These are phyloP conservation scores for Solanum lycopersicoides DNA, from an alignment of 257 asterid genomes.

Conservation along the genomic window DNA sequence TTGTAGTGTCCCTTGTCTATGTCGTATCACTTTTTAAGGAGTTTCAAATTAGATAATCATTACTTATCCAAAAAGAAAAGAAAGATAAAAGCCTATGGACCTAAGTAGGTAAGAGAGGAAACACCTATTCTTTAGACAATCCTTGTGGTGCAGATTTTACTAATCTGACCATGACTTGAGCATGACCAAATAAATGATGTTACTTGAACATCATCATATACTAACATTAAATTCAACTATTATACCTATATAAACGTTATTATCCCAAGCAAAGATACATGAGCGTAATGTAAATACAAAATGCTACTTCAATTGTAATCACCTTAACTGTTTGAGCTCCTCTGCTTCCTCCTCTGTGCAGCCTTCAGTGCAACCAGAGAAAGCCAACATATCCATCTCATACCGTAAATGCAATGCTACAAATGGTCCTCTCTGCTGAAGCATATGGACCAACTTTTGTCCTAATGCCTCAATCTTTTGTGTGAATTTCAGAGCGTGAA, in stretches of 20 bases:
- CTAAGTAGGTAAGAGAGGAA: not conserved
- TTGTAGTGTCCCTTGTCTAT: not conserved
- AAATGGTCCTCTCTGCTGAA: constrained; percentile 63
- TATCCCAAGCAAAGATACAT: not conserved
- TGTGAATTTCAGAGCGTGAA: constrained; percentile 72
- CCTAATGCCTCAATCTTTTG: constrained; percentile 85
- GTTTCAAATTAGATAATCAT: not conserved
- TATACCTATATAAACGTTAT: not conserved
- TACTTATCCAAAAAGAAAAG: not conserved
- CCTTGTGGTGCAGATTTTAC: not conserved
- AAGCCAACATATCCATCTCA: constrained; percentile 98
- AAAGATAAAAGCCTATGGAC: not conserved
- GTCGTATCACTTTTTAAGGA: not conserved
- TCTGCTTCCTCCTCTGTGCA: constrained; percentile 75
- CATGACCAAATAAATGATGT: not conserved
- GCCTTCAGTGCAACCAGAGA: constrained; percentile 94
- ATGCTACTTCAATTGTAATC: not conserved
- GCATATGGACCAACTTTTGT: constrained; percentile 48
- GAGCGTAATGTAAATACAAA: not conserved
- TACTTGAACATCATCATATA: not conserved
- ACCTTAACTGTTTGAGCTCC: constrained; percentile 80
- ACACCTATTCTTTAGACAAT: not conserved
- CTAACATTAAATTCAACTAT: not conserved
- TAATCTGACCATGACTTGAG: not conserved
- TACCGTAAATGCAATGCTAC: constrained; percentile 82